Base-by-base conservation (phyloP, 495 filamentous ascomycete genomes). In the Daldinia bambusicola region DNA sequence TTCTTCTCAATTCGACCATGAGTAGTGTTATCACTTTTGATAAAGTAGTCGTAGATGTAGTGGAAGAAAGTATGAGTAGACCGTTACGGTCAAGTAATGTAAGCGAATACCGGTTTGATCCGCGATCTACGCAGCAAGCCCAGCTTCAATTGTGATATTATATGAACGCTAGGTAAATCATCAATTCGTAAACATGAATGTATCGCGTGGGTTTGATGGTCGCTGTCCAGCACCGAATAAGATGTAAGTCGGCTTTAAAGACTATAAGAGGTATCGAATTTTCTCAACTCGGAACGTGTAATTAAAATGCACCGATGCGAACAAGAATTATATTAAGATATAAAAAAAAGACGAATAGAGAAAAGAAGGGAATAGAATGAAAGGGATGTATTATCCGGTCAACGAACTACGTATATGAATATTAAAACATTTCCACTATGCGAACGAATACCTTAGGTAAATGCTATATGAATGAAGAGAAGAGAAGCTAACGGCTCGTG, bases 231-330 rank as follows among this genome's bases (percentile, higher is more conserved):
- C 16, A n/a, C 7, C 2, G 41, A 45, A 45, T 45, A 0, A 18
- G 18, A 20, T 45, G 26, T 16, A 61, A 36, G 51, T 51, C 31
- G 22, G 40, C 13, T 57, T 52, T n/a, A n/a, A 32, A 55, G 31
- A 20, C 20, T 4, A 26, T 26, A 26, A 7, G 34, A 32, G 10
- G 31, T 16, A n/a, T 62, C 58, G n/a, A 55, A 36, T 31, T 18
- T 40, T 53, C 61, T 56, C 41, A 32, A 66, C 69, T 48, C 43
- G 64, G 64, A 32, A 64, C 58, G 56, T n/a, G 53, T 10, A 20
- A 13, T n/a, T 37, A 26, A 57, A 53, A 18, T 52, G 61, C 61
- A 61, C 18, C 22, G 61, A 26, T 43, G 22, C 18, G 13, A 69
- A 48, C 14, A 20, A 63, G 31, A 13, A 31, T 9, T 20, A 31